Conservation (phyloP, 768 basidiomycete species). For the Amanita pallidorosea region DNA sequence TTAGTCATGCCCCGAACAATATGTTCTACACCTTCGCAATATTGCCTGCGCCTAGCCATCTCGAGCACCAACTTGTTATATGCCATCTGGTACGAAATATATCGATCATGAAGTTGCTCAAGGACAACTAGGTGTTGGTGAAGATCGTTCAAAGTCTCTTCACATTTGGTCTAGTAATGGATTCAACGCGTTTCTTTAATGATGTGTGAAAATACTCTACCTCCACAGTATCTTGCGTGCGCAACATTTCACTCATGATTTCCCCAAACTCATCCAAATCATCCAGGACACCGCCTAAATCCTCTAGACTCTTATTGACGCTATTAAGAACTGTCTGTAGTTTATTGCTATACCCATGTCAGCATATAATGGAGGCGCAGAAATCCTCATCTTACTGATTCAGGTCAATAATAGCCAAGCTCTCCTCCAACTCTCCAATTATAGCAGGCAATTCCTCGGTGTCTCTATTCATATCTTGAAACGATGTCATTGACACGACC, state of each 20-base stretch:
- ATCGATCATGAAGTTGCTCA: constrained; percentile 55
- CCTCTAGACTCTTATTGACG: constrained; percentile 36
- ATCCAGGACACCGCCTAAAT: constrained; percentile 39
- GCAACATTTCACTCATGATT: constrained; percentile 72
- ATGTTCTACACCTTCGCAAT: constrained; percentile 54
- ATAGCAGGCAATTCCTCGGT: constrained; percentile 70
- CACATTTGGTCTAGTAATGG: constrained; percentile 32
- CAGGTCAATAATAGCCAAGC: constrained; percentile 37
- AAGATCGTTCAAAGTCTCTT: constrained; percentile 42
- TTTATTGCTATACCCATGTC: constrained; percentile 30
- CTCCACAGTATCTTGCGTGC: constrained; percentile 58
- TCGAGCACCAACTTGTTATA: constrained; percentile 69
- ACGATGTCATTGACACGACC: background rate
- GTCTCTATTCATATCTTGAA: constrained; percentile 69
- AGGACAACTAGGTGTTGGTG: constrained; percentile 53
- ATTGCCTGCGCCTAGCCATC: constrained; percentile 56
- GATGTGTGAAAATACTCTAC: constrained; percentile 21
- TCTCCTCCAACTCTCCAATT: constrained; percentile 60
- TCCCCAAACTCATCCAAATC: constrained; percentile 71
- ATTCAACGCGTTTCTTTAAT: background rate
- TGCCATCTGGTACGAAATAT: constrained; percentile 57
- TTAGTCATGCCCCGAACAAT: constrained; percentile 56
- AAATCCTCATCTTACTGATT: constrained; percentile 37
- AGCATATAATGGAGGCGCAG: constrained; percentile 2
- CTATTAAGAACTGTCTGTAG: constrained; percentile 32